Conservation (phyloP, 192 early-diverging fungal genomes). For the Podila clonocystis region DNA sequence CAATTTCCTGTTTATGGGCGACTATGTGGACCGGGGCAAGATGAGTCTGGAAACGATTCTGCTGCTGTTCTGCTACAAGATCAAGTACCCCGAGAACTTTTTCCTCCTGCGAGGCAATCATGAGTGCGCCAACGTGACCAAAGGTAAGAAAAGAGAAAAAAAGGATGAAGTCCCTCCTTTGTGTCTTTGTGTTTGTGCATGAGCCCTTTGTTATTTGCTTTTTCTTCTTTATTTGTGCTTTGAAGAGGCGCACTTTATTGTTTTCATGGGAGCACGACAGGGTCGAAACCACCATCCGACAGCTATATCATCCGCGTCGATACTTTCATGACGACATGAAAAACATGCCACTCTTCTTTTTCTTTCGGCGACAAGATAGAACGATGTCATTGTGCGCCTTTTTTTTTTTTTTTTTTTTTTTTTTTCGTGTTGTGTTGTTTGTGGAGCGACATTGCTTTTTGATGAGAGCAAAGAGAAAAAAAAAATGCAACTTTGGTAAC, state of each 20-base stretch:
- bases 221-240: neutral
- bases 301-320: neutral
- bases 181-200: neutral
- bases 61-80: slow-evolving; percentile 94
- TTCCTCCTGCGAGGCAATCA: slow-evolving; percentile 98
- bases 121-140: slow-evolving; percentile 92
- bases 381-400: too few species aligned
- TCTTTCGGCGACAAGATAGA: too few species aligned
- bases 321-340: too few species aligned
- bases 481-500: too few species aligned
- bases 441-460: neutral
- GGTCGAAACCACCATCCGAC: neutral
- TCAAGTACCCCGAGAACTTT: slow-evolving; percentile 97
- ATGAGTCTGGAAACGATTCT: slow-evolving; percentile 95
- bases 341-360: too few species aligned
- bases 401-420: too few species aligned
- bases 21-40: slow-evolving; percentile 98
- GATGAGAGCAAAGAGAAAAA: too few species aligned
- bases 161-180: neutral
- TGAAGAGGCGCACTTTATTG: too few species aligned
- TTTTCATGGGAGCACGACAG: neutral
- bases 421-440: neutral
- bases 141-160: slow-evolving; percentile 61
- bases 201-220: neutral
- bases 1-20: slow-evolving; percentile 95